Percentiles rank a stretch among this genome's conserved stretches.
phyloP scores from a whole-genome alignment of 768 basidiomycete genomes.

The Boletus tomentosulus region DNA sequence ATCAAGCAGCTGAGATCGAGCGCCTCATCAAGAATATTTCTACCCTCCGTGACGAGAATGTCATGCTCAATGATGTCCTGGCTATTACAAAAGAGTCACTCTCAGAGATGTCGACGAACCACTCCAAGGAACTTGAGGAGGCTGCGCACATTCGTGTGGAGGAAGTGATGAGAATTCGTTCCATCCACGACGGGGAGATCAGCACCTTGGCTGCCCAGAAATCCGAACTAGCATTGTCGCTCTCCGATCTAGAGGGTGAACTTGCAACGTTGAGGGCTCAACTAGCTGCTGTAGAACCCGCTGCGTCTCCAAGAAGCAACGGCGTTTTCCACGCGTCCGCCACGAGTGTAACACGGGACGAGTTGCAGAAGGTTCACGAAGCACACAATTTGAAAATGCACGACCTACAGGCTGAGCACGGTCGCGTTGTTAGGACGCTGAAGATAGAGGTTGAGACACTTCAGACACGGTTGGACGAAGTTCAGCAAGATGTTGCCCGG shows the following conservation, averaged over 20 bases:
- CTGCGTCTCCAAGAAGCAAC: slow-evolving; percentile 53
- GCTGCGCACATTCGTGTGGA: slow-evolving; percentile 65
- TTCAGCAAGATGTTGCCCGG: slow-evolving; percentile 57
- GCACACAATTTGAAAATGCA: slow-evolving; percentile 80
- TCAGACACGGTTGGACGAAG: slow-evolving; percentile 45
- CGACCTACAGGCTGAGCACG: slow-evolving; percentile 67
- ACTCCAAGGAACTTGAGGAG: slow-evolving; percentile 70
- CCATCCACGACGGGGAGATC: slow-evolving; percentile 59
- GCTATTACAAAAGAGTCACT: slow-evolving; percentile 67
- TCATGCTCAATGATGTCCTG: slow-evolving; percentile 61
- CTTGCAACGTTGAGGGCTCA: slow-evolving; percentile 60
- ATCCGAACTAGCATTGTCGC: slow-evolving; percentile 51
- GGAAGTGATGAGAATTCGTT: slow-evolving; percentile 61
- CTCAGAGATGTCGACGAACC: slow-evolving; percentile 64
- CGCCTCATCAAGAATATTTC: slow-evolving; percentile 57
- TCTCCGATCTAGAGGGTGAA: slow-evolving; percentile 79
- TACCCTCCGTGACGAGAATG: slow-evolving; percentile 65
- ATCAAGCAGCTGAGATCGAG: slow-evolving; percentile 52
- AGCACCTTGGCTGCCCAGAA: slow-evolving; percentile 54
- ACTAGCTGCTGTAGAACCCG: slow-evolving; percentile 41
- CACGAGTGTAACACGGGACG: slow-evolving; percentile 62
- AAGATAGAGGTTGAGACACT: slow-evolving; percentile 56
- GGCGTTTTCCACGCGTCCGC: slow-evolving; percentile 39
- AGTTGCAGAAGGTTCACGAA: slow-evolving; percentile 72
- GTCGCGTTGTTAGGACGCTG: slow-evolving; percentile 49